Evolutionary conservation across 805 yeast genomes (phyloP), one percentile per base, ranked within the genome.

Genomic region (Debaryomyces prosopidis): DNA sequence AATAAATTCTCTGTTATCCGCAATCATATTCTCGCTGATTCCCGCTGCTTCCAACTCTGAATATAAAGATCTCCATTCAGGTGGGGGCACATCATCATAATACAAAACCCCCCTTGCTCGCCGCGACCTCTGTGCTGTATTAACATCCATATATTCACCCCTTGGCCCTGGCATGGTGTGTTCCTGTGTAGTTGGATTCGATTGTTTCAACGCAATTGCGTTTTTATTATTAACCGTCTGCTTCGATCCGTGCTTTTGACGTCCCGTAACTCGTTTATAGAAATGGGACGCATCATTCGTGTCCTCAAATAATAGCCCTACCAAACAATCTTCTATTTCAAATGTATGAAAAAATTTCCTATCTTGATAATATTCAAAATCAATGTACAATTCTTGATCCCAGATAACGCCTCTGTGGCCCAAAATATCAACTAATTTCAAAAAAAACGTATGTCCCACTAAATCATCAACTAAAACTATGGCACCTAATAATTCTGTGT

Each of bases 341-440:
- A 94, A 94, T 5, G 95, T 77, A 63, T 94, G 98, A 76, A 94
- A 94, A 66, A 89, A 94, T 33, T 96, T 83, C 27, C 99, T 79
- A 65, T 94, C 99, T 65, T 94, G 98, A 59, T 87, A 81, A 66
- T 94, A 94, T 55, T 85, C 84, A 64, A 94, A 90, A 57, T 88
- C 85, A 10, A 89, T 84, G 58, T 88, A 92, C 40, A 94, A 67
- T 65, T 94, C 99, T 65, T 94, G 99, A 65, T 94, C 99, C 99
- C 99, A 94, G 0, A 94, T 53, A 0, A 94, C 96, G 30, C 98
- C 98, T 35, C 86, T 73, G 49, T 82, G 79, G 5, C 95, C 96
- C 32, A 73, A 59, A 27, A 92, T 82, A 59, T 94, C 99, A 5
- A 94, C 95, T 43, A 94, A 62, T 63, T 94, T 94, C 38, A 94